A percentile compares a stretch with the other conserved stretches of the same genome.
These are phyloP conservation scores for Vigna mungo DNA, from an alignment of 306 rosid species.

Conservation along the genomic window DNA sequence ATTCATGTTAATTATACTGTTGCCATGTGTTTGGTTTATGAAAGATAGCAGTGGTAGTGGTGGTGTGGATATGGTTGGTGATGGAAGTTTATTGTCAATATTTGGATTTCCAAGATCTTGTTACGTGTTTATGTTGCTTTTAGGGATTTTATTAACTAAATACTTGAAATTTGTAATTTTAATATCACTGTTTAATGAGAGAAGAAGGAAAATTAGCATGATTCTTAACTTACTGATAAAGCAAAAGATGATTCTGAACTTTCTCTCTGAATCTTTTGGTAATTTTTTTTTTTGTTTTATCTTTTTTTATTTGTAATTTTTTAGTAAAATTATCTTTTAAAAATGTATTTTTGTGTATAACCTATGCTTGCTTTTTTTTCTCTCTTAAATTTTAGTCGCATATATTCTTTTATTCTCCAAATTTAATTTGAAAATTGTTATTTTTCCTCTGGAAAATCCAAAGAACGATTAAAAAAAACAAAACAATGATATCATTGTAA, in stretches of 20 bases:
- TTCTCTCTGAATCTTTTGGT: not conserved
- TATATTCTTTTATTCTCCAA: no score
- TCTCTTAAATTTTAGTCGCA: no score
- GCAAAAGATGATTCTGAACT: conserved; percentile 40
- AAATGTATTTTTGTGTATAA: no score
- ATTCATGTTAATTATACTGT: conserved; percentile 17
- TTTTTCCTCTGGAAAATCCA: no score
- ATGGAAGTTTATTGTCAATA: conserved; percentile 26
- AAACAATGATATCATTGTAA: no score
- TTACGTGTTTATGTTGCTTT: not conserved
- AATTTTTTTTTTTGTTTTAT: no score
- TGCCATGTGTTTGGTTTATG: not conserved
- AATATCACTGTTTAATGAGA: not conserved
- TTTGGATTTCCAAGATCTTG: conserved; percentile 2
- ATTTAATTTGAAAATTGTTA: no score
- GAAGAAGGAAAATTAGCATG: not conserved
- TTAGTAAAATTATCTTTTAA: no score
- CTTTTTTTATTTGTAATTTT: no score
- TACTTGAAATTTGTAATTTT: not conserved
- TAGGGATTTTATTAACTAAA: not conserved
- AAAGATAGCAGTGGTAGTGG: not conserved
- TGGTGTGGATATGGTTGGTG: conserved; percentile 15
- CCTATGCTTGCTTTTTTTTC: no score
- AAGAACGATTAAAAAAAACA: no score
- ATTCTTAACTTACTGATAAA: conserved; percentile 38